Evolutionary conservation across 1,284 basidiomycete species (phyloP), one percentile per base, ranked within the genome.

Genomic region (Apiotrichum siamense): DNA sequence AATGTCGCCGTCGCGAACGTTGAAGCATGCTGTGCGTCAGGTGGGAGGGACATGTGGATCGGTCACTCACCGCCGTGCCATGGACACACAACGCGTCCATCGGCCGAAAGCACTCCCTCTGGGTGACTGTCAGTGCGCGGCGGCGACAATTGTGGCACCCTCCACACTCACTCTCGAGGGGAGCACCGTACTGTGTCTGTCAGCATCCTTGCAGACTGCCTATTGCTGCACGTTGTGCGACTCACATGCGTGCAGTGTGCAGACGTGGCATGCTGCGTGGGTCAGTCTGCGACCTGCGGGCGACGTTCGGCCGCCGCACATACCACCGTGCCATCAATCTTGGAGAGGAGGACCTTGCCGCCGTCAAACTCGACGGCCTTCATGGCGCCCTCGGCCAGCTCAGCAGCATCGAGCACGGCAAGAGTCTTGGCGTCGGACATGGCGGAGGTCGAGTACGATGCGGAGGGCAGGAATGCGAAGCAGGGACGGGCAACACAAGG

Each of bases 31-130:
- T 70, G 41, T 11, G n/a, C 12, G 24, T 41, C 25, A 49, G 42
- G 25, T 11, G 29, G 4, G 17, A 44, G 33, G 18, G 43, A 26
- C 3, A 21, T 6, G 33, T 12, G 24, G 13, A n/a, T n/a, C n/a
- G n/a, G 35, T 4, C 7, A 66, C 77, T 50, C 60, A 85, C 85
- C 85, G 76, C 89, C 88, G 70, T 93, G 89, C 88, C 89, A 93
- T 7, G 88, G 88, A 67, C 88, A 89, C 46, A 87, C 83, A 35
- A 93, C 79, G 58, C 87, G 77, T 7, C 87, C 89, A 64, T 88
- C 84, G 26, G 82, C 79, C 10, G 85, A 83, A 45, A 94, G 77
- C 7, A 89, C 83, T 54, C 90, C 91, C 70, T 91, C 89, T 92
- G 78, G 23, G 12, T 20, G n/a, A n/a, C n/a, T n/a, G 31, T 54